Conservation (phyloP, 1,139 yeast genomes). For the Candida albicans region DNA sequence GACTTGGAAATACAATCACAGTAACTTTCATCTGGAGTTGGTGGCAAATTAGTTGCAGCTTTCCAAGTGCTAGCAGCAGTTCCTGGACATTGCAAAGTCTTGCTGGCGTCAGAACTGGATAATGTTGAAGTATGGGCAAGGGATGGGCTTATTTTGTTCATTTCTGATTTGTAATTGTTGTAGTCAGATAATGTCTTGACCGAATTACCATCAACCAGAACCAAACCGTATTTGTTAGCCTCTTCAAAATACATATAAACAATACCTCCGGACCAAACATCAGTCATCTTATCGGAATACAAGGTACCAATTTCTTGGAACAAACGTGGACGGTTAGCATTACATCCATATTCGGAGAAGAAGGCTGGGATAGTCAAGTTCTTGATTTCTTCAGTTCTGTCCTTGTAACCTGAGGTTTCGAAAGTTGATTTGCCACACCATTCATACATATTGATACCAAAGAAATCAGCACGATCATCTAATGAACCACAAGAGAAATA, state of each 20-base stretch:
- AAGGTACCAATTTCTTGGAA: conserved; percentile 71
- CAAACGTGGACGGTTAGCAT: conserved; percentile 59
- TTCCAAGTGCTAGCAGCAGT: conserved; percentile 49
- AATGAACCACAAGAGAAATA: conserved; percentile 79
- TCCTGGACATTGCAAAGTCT: conserved; percentile 51
- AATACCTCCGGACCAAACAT: conserved; percentile 90
- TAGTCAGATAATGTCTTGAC: conserved; percentile 49
- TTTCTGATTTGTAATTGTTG: conserved; percentile 54
- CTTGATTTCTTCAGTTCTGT: conserved; percentile 68
- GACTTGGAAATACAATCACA: conserved; percentile 58
- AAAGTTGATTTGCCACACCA: conserved; percentile 85
- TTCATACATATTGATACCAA: conserved; percentile 93
- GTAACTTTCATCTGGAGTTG: conserved; percentile 61
- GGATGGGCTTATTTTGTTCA: conserved; percentile 52
- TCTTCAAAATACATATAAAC: conserved; percentile 90
- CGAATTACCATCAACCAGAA: conserved; percentile 44
- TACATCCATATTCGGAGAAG: conserved; percentile 94
- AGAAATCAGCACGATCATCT: conserved; percentile 76
- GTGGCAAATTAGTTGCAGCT: conserved; percentile 60
- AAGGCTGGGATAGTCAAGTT: conserved; percentile 79
- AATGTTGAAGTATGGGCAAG: conserved; percentile 29
- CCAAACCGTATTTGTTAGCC: conserved; percentile 78
- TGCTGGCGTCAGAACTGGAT: conserved; percentile 20
- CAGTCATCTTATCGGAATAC: conserved; percentile 63
- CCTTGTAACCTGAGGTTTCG: conserved; percentile 67